Base-by-base conservation (phyloP, 2,329 filamentous ascomycete species). In the Aschersonia sp. region DNA sequence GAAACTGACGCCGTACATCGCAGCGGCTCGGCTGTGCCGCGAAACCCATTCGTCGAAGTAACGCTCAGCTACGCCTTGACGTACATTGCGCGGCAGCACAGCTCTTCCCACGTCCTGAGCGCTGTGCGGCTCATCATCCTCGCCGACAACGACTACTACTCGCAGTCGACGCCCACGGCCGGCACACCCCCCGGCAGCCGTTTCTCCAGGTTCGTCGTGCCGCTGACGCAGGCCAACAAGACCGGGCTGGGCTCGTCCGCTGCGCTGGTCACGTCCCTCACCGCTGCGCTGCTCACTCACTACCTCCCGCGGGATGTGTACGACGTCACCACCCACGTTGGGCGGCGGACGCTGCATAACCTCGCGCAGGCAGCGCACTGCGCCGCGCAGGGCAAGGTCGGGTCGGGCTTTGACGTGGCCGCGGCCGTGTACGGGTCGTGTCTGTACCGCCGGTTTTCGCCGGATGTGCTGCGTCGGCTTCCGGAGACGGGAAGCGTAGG, bases 121-220 rank as follows among this genome's bases (percentile, higher is more conserved):
- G 78, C 89, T 4, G 69, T 84, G 31, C 79, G 79, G 10, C 78
- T 97, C 62, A 89, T 85, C 51, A 91, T 98, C 61, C 77, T 97
- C 38, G 91, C 92, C 51, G 89, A 96, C 67, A 89, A 92, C 60
- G 87, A 94, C 69, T 98, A 98, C 75, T 98, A 97, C 71, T 96
- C 92, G 4, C 80, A 64, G 49, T 61, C 70, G 20, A 61, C 63
- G 48, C 63, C 58, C 30, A 59, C 10, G 9, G n/a, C 40, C 56
- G 9, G 49, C 46, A 6, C 46, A 50, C 28, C 46, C 52, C 60
- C 57, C 54, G 40, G 3, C 50, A 65, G 57, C 12, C 79, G 80
- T 52, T 97, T 97, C 69, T 75, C 80, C 53, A 76, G 82, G 61
- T 95, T 95, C 66, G 75, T 77, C 43, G 82, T 91, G 12, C 77